phyloP scores from a whole-genome alignment of 345 rosid species.

The Ceriops tagal region DNA sequence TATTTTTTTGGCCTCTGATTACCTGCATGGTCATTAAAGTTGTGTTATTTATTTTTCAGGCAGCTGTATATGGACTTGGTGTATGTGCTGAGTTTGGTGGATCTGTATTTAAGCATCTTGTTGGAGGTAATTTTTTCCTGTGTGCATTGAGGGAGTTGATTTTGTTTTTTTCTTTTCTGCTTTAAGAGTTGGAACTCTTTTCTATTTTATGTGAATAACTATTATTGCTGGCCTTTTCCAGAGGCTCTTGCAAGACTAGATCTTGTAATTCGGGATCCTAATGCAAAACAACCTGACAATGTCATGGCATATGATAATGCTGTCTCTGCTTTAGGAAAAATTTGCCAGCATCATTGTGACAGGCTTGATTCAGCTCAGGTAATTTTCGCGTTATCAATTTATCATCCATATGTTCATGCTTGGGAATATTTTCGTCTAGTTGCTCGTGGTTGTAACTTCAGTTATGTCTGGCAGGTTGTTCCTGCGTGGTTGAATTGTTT shows the following conservation, averaged over 20 bases:
- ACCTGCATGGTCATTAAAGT: constrained; percentile 4
- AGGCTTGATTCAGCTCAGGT: constrained; percentile 92
- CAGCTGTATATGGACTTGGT: constrained; percentile 99
- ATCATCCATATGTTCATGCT: background rate
- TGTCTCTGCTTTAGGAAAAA: constrained; percentile 97
- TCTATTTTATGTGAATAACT: constrained; percentile 15
- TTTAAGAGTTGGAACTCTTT: background rate
- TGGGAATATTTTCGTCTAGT: too few species aligned
- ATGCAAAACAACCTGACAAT: constrained; percentile 76
- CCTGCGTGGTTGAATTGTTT: constrained; percentile 99
- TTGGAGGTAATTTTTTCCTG: constrained; percentile 61
- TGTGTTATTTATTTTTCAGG: constrained; percentile 45
- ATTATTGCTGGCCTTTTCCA: constrained; percentile 34
- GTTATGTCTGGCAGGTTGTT: constrained; percentile 52
- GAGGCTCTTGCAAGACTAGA: constrained; percentile 96
- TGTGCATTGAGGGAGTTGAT: constrained; percentile 2
- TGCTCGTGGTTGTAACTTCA: background rate
- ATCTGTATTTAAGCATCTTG: constrained; percentile 79
- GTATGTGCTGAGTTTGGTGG: constrained; percentile 99
- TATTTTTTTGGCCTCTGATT: constrained; percentile 7
- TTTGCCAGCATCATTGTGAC: constrained; percentile 85
- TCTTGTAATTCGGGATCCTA: constrained; percentile 76
- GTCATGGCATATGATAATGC: constrained; percentile 99
- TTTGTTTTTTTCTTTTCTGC: background rate
- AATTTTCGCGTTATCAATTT: constrained; percentile 11